Evolutionary conservation across 257 asterid species (phyloP).

Genomic region (Gentiana straminea): DNA sequence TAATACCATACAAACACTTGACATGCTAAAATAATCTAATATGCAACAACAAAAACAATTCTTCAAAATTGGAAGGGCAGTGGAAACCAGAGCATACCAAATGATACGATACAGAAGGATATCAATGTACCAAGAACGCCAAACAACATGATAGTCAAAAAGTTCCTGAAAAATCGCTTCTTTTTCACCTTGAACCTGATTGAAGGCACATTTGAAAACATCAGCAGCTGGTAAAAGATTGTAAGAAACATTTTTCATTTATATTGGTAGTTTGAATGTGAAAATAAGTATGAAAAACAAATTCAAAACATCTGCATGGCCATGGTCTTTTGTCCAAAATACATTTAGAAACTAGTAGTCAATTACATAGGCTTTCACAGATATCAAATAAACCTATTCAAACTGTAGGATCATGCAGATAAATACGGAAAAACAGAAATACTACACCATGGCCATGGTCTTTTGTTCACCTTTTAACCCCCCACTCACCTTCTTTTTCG

Average conservation of each 20-base stretch:
- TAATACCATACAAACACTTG: not conserved
- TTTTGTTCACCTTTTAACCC: too few species aligned
- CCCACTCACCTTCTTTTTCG: too few species aligned
- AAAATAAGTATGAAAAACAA: not conserved
- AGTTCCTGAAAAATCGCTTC: conserved; percentile 62
- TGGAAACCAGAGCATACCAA: conserved; percentile 29
- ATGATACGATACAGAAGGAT: conserved; percentile 57
- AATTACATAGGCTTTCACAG: too few species aligned
- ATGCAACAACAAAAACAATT: not conserved
- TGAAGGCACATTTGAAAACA: not conserved
- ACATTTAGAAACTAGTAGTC: not conserved
- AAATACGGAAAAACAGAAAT: too few species aligned
- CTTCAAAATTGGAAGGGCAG: not conserved
- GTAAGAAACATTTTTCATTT: too few species aligned
- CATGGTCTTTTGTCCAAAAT: too few species aligned
- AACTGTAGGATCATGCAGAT: too few species aligned
- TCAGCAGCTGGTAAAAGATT: not conserved
- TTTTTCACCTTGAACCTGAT: conserved; percentile 74
- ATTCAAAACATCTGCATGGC: too few species aligned
- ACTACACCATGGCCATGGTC: too few species aligned
- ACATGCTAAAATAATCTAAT: not conserved
- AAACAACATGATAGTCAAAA: conserved; percentile 44
- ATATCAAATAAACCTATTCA: not conserved
- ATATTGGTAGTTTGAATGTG: not conserved
- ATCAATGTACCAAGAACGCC: conserved; percentile 71